Percentiles rank a stretch among this genome's conserved stretches.
Conservation (phyloP, 345 rosid species). For the Mercurialis annua region DNA sequence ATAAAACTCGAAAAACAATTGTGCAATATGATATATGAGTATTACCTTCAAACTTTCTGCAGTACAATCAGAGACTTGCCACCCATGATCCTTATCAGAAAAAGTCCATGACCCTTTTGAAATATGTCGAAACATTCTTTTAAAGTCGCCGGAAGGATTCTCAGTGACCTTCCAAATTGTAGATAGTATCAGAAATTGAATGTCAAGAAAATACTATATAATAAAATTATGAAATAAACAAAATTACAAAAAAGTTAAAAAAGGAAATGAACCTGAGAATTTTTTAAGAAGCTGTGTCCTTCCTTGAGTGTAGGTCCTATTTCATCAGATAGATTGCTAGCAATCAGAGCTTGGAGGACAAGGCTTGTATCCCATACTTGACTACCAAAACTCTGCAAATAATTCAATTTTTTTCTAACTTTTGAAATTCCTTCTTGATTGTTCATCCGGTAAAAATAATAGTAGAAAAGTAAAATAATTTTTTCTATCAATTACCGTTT, state of each 20-base stretch:
- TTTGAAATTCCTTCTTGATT: too few species aligned
- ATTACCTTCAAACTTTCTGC: background rate
- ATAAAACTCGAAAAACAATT: background rate
- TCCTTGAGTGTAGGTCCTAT: conserved; percentile 27
- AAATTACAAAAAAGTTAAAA: background rate
- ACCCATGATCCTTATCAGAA: background rate
- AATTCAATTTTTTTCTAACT: background rate
- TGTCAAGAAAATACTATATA: background rate
- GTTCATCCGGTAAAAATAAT: too few species aligned
- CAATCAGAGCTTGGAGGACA: conserved; percentile 41
- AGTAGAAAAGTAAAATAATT: too few species aligned
- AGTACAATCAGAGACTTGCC: background rate
- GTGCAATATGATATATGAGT: too few species aligned
- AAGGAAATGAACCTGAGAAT: conserved; percentile 45
- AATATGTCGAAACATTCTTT: background rate
- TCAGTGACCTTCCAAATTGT: background rate
- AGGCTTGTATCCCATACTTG: conserved; percentile 55
- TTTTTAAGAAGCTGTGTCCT: conserved; percentile 38
- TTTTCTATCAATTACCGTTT: too few species aligned
- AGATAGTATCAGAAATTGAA: background rate
- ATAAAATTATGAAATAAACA: background rate
- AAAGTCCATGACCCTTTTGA: conserved; percentile 5
- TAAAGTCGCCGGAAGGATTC: background rate
- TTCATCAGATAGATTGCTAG: conserved; percentile 34
- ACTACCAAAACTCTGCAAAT: conserved; percentile 47